Percentiles rank a stretch among this genome's conserved stretches.
These are phyloP conservation scores for Hapsidospora chrysogenum DNA, from an alignment of 495 filamentous ascomycete genomes.

Conservation along the genomic window DNA sequence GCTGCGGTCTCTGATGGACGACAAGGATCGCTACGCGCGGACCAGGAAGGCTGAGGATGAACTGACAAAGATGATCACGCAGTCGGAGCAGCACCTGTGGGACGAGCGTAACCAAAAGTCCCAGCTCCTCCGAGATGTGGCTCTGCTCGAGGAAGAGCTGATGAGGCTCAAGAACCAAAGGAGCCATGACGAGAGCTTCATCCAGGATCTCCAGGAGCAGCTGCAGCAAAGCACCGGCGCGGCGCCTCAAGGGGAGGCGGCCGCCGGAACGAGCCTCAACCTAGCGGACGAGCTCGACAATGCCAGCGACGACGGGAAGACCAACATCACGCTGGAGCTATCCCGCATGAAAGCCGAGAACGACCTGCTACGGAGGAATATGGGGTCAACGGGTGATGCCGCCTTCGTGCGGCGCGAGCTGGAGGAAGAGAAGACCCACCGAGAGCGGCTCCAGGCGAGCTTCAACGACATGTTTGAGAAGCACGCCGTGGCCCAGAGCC, in stretches of 20 bases:
- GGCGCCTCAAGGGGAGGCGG: conserved; percentile 7
- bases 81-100: conserved; percentile 15
- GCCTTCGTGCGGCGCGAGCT: conserved; percentile 30
- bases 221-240: conserved; percentile 15
- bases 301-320: conserved; percentile 6
- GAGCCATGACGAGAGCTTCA: conserved; percentile 19
- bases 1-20: conserved; percentile 36
- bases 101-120: conserved; percentile 14
- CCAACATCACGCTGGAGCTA: conserved; percentile 21
- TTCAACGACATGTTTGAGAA: conserved; percentile 30
- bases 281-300: conserved; percentile 25
- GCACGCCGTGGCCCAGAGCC: conserved; percentile 30
- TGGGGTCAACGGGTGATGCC: conserved; percentile 29
- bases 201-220: conserved; percentile 28
- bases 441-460: conserved; percentile 23
- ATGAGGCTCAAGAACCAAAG: conserved; percentile 17
- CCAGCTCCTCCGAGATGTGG: conserved; percentile 14
- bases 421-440: conserved; percentile 19
- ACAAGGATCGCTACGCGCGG: conserved; percentile 31
- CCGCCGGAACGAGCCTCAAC: conserved; percentile 14
- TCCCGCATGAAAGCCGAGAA: conserved; percentile 37
- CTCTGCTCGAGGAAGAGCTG: conserved; percentile 14
- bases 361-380: conserved; percentile 28
- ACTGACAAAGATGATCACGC: conserved; percentile 14
- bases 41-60: conserved; percentile 13